These are phyloP conservation scores for Botryobasidium botryosum DNA, from an alignment of 768 basidiomycete genomes.

Conservation along the genomic window DNA sequence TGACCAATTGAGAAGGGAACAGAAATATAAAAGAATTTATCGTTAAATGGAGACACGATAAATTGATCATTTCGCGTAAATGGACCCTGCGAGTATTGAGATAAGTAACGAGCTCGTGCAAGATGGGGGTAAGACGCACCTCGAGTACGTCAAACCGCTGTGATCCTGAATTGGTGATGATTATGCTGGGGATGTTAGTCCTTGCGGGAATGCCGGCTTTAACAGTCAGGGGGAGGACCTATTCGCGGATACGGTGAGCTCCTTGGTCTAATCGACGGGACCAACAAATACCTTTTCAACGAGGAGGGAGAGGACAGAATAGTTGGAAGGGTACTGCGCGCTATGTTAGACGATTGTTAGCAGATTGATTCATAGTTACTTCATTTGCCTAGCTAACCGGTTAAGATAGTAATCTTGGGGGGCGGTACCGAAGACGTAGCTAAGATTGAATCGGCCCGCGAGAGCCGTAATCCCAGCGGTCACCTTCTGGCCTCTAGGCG, in stretches of 20 bases:
- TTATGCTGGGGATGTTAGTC: slow-evolving; percentile 38
- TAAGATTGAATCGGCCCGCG: slow-evolving; percentile 42
- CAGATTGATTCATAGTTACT: slow-evolving; percentile 15
- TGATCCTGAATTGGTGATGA: slow-evolving; percentile 46
- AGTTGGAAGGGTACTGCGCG: slow-evolving; percentile 42
- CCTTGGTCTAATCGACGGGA: too few species aligned
- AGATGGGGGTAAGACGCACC: neutral
- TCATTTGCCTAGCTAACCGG: slow-evolving; percentile 25
- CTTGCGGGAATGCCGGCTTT: slow-evolving; percentile 33
- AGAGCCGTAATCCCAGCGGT: slow-evolving; percentile 38
- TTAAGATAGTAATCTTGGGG: slow-evolving; percentile 59
- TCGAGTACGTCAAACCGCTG: slow-evolving; percentile 49
- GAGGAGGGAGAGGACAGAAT: slow-evolving; percentile 43
- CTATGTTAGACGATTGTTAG: slow-evolving; percentile 25
- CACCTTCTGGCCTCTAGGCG: slow-evolving; percentile 33
- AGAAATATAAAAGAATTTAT: slow-evolving; percentile 46
- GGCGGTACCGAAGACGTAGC: slow-evolving; percentile 46
- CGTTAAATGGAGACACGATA: slow-evolving; percentile 51
- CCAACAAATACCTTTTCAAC: slow-evolving; percentile 33
- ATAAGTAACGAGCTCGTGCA: neutral
- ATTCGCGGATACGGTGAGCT: too few species aligned
- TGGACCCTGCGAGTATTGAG: slow-evolving; percentile 27
- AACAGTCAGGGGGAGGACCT: too few species aligned
- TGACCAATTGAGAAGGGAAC: slow-evolving; percentile 35
- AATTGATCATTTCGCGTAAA: slow-evolving; percentile 75